Percentiles rank a stretch among this genome's conserved stretches.
These are phyloP conservation scores for Thalassiosira exigua DNA, from an alignment of 352 stramenopile genomes.

Conservation along the genomic window DNA sequence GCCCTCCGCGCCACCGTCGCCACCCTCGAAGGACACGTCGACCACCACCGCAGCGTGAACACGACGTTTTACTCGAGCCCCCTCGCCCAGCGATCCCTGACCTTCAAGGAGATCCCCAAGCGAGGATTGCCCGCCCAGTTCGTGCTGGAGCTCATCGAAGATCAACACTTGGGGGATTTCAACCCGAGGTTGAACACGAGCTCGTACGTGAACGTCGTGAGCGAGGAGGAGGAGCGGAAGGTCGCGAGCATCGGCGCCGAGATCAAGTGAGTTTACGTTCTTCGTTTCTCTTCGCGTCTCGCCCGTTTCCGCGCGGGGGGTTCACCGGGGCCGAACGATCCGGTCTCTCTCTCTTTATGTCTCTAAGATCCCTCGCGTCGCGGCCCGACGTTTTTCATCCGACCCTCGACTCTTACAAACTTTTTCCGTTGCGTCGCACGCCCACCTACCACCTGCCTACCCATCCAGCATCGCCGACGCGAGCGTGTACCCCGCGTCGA, in stretches of 20 bases:
- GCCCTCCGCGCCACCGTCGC: conserved; percentile 14
- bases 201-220: conserved; percentile 57
- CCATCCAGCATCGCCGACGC: conserved; percentile 89
- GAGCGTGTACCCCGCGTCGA: conserved; percentile 92
- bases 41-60: not conserved
- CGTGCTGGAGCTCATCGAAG: conserved; percentile 17
- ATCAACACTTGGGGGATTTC: conserved; percentile 44
- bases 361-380: no score
- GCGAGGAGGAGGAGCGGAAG: conserved; percentile 45
- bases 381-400: no score
- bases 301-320: no score
- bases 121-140: conserved; percentile 30
- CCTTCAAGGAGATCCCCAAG: conserved; percentile 18
- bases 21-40: conserved; percentile 16
- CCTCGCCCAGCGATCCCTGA: not conserved
- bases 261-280: conserved; percentile 85
- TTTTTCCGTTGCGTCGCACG: no score
- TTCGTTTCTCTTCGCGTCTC: no score
- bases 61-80: conserved; percentile 17
- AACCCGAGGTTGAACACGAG: conserved; percentile 54
- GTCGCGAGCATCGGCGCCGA: conserved; percentile 77
- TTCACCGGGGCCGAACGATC: no score
- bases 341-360: no score
- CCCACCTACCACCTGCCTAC: no score
- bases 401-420: no score